phyloP scores from a whole-genome alignment of 208 protist genomes.

The Leishmania aethiopica region DNA sequence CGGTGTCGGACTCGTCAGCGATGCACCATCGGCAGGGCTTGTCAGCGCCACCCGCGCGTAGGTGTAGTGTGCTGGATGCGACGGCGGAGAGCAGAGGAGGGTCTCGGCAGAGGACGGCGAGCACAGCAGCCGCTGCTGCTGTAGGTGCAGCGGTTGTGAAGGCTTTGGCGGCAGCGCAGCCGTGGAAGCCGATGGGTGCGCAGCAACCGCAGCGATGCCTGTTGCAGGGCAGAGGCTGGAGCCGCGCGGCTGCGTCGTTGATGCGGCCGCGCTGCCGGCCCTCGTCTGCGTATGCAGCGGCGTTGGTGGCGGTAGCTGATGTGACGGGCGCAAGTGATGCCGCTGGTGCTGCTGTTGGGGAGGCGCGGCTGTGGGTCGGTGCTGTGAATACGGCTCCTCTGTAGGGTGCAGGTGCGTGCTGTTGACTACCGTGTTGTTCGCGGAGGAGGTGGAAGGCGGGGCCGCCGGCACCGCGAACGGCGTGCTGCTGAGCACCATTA shows the following conservation, averaged over 20 bases:
- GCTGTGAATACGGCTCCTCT: background rate
- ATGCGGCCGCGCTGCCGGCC: background rate
- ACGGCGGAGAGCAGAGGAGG: background rate
- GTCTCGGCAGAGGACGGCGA: background rate
- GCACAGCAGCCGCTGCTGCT: background rate
- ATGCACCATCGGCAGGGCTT: background rate
- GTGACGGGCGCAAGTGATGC: background rate
- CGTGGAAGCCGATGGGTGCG: background rate
- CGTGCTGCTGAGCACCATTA: constrained; percentile 22
- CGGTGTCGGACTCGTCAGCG: background rate
- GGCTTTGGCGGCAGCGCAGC: background rate
- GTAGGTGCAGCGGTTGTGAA: background rate
- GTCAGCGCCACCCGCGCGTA: background rate
- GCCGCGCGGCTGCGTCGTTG: background rate
- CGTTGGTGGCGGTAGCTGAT: background rate
- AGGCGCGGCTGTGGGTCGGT: background rate
- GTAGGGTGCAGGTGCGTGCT: background rate
- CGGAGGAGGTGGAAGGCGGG: background rate
- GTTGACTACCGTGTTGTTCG: background rate
- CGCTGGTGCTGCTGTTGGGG: background rate
- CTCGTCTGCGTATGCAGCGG: background rate
- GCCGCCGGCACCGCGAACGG: background rate
- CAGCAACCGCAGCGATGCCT: background rate
- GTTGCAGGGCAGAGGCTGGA: background rate
- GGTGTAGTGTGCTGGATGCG: background rate